Percentiles rank a stretch among this genome's conserved stretches.
Evolutionary conservation across 2,329 filamentous ascomycete genomes (phyloP).

Genomic region (Alternaria hordeiaustralica): DNA sequence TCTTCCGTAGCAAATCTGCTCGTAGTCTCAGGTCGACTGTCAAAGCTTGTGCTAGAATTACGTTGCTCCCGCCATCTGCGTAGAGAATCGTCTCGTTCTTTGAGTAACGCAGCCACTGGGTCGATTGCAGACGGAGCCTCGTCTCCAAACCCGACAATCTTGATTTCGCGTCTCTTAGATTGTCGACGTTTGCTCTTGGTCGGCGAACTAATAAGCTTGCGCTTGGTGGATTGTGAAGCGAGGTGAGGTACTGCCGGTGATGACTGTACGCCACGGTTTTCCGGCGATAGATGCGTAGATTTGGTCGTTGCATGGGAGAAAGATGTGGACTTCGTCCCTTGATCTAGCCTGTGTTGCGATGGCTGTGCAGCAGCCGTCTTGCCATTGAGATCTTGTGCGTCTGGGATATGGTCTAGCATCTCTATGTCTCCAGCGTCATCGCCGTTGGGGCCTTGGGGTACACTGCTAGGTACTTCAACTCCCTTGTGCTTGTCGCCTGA

Average conservation of each 20-base stretch:
- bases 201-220: constrained; percentile 30
- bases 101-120: constrained; percentile 4
- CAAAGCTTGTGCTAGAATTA: constrained; percentile 20
- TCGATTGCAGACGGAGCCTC: constrained; percentile 2
- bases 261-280: not conserved
- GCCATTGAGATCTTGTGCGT: not conserved
- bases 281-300: not conserved
- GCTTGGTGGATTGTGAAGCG: constrained; percentile 21
- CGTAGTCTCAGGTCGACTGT: constrained; percentile 7
- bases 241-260: not conserved
- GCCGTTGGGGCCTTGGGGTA: not conserved
- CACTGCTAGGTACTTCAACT: not conserved
- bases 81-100: constrained; percentile 21
- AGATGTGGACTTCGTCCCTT: not conserved
- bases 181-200: constrained; percentile 21
- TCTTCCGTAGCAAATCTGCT: not conserved
- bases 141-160: constrained; percentile 24
- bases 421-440: not conserved
- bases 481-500: not conserved
- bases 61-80: constrained; percentile 19
- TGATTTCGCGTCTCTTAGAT: constrained; percentile 33
- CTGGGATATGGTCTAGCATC: not conserved
- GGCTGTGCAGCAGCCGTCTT: not conserved
- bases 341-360: not conserved
- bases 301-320: not conserved